Evolutionary conservation across 306 rosid genomes (phyloP).

Genomic region (Potentilla sterilis): DNA sequence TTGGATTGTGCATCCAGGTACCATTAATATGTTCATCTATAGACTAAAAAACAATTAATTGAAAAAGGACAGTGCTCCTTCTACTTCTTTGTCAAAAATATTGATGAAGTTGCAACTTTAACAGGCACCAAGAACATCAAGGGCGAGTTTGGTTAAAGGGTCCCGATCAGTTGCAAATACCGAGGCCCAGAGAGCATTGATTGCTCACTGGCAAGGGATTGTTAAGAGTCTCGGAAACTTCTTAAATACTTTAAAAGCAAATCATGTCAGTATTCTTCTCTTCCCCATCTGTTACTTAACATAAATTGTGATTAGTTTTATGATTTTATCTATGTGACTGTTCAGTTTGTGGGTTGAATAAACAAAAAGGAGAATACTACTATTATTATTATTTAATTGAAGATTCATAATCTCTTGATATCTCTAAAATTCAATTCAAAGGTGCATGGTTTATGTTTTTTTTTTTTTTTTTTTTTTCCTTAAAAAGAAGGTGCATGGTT

Average conservation of each 20-base stretch:
- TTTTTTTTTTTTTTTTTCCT: no score
- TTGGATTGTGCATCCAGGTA: slow-evolving; percentile 98
- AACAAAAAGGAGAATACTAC: not conserved
- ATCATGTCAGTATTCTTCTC: slow-evolving; percentile 59
- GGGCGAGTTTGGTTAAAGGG: slow-evolving; percentile 91
- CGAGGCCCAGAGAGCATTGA: slow-evolving; percentile 91
- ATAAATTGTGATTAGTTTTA: not conserved
- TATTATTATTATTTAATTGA: not conserved
- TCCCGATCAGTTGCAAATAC: slow-evolving; percentile 74
- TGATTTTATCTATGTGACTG: not conserved
- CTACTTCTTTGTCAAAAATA: slow-evolving; percentile 5
- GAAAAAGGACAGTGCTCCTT: slow-evolving; percentile 9
- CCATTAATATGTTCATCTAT: slow-evolving; percentile 13
- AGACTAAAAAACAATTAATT: not conserved
- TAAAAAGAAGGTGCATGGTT: not conserved
- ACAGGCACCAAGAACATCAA: slow-evolving; percentile 95
- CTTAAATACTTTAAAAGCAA: slow-evolving; percentile 82
- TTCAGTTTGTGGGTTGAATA: not conserved
- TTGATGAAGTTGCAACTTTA: not conserved
- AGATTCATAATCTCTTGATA: not conserved
- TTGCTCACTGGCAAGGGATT: slow-evolving; percentile 99
- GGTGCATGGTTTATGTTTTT: not conserved
- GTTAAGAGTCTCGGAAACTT: slow-evolving; percentile 80
- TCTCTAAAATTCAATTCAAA: not conserved
- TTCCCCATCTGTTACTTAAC: not conserved